A percentile compares a stretch with the other conserved stretches of the same genome.
Conservation (phyloP, 441 rosid species). For the Melastoma candidum region DNA sequence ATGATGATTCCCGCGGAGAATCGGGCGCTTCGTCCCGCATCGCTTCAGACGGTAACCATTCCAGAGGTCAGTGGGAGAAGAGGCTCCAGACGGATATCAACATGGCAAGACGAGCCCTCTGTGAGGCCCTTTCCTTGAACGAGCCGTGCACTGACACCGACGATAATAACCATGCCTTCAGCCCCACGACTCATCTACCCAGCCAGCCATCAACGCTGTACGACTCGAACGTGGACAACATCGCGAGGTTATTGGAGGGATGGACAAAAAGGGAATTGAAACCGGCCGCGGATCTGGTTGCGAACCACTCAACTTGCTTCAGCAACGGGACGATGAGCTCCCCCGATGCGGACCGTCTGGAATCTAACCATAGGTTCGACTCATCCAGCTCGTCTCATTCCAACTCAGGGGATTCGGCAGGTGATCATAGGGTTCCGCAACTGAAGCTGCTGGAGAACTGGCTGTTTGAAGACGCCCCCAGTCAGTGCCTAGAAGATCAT, state of each 20-base stretch:
- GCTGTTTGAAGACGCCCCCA: constrained; percentile 7
- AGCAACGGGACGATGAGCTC: not conserved
- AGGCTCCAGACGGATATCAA: constrained; percentile 18
- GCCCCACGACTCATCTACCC: not conserved
- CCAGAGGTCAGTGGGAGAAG: constrained; percentile 18
- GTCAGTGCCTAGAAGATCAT: not conserved
- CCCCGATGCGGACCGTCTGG: not conserved
- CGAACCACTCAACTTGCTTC: not conserved
- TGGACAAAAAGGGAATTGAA: constrained; percentile 2
- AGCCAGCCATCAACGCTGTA: not conserved
- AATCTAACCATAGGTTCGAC: not conserved
- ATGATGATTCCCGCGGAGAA: not conserved
- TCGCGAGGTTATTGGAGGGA: constrained; percentile 7
- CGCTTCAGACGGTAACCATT: too few relatives aligned
- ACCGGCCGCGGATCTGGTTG: not conserved
- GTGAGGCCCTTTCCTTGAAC: constrained; percentile 14
- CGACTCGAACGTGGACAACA: constrained; percentile 3
- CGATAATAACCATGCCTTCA: not conserved
- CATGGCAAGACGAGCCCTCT: constrained; percentile 16
- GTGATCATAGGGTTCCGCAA: not conserved
- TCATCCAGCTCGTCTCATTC: not conserved
- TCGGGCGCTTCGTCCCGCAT: not conserved
- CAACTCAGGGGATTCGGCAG: not conserved
- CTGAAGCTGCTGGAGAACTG: constrained; percentile 7
- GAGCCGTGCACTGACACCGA: not conserved